phyloP scores from a whole-genome alignment of 148 eudicot species.

The Pouteria glomerata region DNA sequence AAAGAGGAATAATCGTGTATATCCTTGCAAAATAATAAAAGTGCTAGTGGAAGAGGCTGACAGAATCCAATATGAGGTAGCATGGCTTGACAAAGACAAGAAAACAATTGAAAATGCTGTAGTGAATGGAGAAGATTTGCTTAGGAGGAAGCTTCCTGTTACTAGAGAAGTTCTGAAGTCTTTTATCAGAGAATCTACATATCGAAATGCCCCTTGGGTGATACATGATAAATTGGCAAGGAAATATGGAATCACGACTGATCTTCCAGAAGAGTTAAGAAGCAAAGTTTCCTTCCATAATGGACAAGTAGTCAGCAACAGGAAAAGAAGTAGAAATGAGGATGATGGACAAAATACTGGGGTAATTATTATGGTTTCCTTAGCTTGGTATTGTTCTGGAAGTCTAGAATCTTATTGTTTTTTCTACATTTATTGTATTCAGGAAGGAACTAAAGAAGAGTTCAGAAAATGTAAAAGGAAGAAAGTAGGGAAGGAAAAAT shows the following conservation, averaged over 20 bases:
- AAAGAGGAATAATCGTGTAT: conserved; percentile 54
- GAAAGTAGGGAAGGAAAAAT: conserved; percentile 22
- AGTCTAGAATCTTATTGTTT: not conserved
- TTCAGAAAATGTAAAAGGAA: conserved; percentile 27
- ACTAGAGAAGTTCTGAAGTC: conserved; percentile 76
- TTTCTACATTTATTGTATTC: not conserved
- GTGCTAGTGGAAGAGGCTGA: conserved; percentile 54
- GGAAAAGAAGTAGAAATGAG: conserved; percentile 62
- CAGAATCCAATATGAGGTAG: conserved; percentile 60
- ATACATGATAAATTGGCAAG: conserved; percentile 69
- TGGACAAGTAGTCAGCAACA: conserved; percentile 57
- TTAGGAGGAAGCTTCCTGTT: conserved; percentile 71
- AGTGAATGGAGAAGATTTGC: conserved; percentile 64
- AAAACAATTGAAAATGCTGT: conserved; percentile 50
- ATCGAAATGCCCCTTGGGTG: conserved; percentile 88
- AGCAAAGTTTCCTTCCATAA: conserved; percentile 34
- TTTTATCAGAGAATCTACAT: conserved; percentile 84
- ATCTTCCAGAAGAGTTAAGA: conserved; percentile 66
- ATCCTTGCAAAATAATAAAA: conserved; percentile 66
- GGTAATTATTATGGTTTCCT: conserved; percentile 18
- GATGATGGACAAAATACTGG: conserved; percentile 20
- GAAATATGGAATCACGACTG: conserved; percentile 71
- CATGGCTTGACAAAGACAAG: conserved; percentile 68
- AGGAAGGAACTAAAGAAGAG: conserved; percentile 35
- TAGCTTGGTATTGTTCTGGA: conserved; percentile 9